Evolutionary conservation across 2,329 filamentous ascomycete genomes (phyloP).

Genomic region (Daldinia sp.): DNA sequence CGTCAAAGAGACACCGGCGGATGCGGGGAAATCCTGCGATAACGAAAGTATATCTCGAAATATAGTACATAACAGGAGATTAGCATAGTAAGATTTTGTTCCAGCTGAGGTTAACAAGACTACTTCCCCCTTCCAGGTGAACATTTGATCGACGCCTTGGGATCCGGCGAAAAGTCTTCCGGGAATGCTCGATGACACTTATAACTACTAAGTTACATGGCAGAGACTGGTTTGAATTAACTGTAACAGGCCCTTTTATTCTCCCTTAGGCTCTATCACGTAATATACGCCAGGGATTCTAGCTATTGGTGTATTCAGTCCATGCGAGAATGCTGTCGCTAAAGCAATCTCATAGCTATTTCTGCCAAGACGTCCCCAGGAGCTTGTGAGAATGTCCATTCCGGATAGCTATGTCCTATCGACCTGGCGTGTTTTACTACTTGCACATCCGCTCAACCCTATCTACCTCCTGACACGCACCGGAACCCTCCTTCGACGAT

Average conservation of each 20-base stretch:
- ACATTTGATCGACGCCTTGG: conserved; percentile 39
- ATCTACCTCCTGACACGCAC: conserved; percentile 56
- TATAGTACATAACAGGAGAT: conserved; percentile 31
- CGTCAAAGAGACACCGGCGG: conserved; percentile 35
- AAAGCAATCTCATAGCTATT: neutral
- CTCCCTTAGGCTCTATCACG: conserved; percentile 13
- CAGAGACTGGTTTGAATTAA: conserved; percentile 24
- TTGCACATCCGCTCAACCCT: conserved; percentile 39
- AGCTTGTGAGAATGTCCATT: conserved; percentile 37
- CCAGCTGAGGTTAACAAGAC: conserved; percentile 41
- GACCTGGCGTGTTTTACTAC: conserved; percentile 47
- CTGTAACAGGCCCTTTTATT: conserved; percentile 15
- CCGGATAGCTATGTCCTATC: conserved; percentile 38
- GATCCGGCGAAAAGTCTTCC: conserved; percentile 45
- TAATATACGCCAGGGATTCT: conserved; percentile 21
- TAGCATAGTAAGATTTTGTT: conserved; percentile 38
- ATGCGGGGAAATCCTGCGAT: conserved; percentile 8
- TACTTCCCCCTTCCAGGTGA: conserved; percentile 26
- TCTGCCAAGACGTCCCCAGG: conserved; percentile 33
- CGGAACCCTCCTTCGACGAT: conserved; percentile 55
- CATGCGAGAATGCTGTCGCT: conserved; percentile 23
- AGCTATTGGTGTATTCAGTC: conserved; percentile 15
- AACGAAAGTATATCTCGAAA: conserved; percentile 29
- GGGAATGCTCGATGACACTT: conserved; percentile 42
- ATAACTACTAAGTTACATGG: conserved; percentile 32